Base-by-base conservation (phyloP, 2,329 filamentous ascomycete species). In the Alternaria triticina region DNA sequence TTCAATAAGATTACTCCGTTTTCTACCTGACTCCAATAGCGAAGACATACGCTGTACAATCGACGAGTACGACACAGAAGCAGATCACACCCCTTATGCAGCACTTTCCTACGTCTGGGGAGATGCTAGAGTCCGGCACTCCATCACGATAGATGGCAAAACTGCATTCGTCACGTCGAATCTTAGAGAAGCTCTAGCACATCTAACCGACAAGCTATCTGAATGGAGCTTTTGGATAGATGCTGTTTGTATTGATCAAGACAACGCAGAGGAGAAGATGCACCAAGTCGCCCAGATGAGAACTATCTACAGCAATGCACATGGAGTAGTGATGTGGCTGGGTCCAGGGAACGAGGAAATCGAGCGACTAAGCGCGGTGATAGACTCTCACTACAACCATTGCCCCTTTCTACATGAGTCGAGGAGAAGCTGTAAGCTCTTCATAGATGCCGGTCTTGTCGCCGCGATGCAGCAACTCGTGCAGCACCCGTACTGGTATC, bases 141-240 rank as follows among this genome's bases (percentile, higher is more conserved):
- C 36, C 0, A 40, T 40, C 0, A 10, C 0, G 0, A 0, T 40
- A 0, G 36, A 40, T 1, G 36, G 36, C 36, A 2, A 9, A 6
- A 40, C 0, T 17, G 36, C 36, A 17, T 1, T 17, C 5, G 4
- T 40, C n/a, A 40, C 36, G 3, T 10, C 36, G 1, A 40, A 40
- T 40, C 36, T 40, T 5, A 17, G 9, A 17, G n/a, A 40, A 17
- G n/a, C 36, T 2, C n/a, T 40, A n/a, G 1, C 36, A 6, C 36
- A 40, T 11, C 9, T 40, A 40, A n/a, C n/a, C n/a, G n/a, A n/a
- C n/a, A n/a, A n/a, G n/a, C n/a, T n/a, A n/a, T n/a, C n/a, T n/a
- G n/a, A n/a, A n/a, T n/a, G n/a, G n/a, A n/a, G n/a, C n/a, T 40
- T 40, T 1, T 40, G 36, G 36, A 40, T 40, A 6, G 36, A 40